Evolutionary conservation across 2,329 filamentous ascomycete genomes (phyloP), one percentile per base, ranked within the genome.

Genomic region (Stachybotrys elegans): DNA sequence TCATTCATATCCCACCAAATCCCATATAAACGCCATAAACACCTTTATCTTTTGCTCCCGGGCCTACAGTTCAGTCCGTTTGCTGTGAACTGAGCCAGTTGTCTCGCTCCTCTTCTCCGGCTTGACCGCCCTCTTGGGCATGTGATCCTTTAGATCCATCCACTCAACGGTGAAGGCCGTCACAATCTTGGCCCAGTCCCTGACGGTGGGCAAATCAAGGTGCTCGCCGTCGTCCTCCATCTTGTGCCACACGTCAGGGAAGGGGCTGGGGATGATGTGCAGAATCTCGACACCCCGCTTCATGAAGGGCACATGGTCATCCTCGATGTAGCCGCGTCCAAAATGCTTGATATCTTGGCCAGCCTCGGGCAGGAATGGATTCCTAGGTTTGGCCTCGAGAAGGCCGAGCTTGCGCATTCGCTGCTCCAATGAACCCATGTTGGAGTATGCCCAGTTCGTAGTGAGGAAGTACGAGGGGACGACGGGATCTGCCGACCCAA

Each of bases 291-390:
- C 92, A 2, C 93, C 93, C 27, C 88, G 79, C 27, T 71, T 71
- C 75, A 97, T 81, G 57, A 98, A 98, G 1, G 93, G 93, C 5
- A 96, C 64, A 61, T 98, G 93, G 58, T 98, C 93, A 60, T 98
- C 93, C 50, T 83, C 75, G 9, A 95, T 79, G 47, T 65, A 81
- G 37, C 61, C 73, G 43, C 58, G 61, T 34, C 49, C 65, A 56
- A 87, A 76, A 25, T 68, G 62, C 40, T 70, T 58, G 2, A 62
- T 49, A 20, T 59, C 61, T 62, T 83, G 88, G 17, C 72, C 68
- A 2, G 68, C 59, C 34, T 94, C 84, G 6, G 75, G 68, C 5
- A 96, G 69, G 59, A 95, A 95, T 1, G 65, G 60, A 2, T 38
- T 35, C 2, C 22, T 43, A 1, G 76, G 58, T 47, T 67, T 62